Evolutionary conservation across 805 yeast genomes (phyloP).

Genomic region (Ogataea nitratoaversa): DNA sequence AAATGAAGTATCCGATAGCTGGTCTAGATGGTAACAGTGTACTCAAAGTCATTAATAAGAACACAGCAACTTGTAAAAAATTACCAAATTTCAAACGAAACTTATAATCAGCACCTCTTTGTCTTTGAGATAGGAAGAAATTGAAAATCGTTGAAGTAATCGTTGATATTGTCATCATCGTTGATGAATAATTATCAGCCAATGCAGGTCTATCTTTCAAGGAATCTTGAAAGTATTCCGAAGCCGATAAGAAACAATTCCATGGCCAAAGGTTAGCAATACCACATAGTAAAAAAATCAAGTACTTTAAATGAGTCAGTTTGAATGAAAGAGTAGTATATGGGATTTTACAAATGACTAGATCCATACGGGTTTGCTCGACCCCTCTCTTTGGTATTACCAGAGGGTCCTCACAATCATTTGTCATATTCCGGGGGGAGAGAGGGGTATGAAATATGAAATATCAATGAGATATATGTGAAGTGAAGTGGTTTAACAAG

Average conservation of each 20-base stretch:
- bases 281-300: constrained; percentile 66
- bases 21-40: constrained; percentile 32
- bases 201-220: constrained; percentile 47
- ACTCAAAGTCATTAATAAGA: constrained; percentile 53
- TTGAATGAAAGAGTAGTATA: constrained; percentile 11
- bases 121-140: constrained; percentile 60
- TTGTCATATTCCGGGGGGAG: no score
- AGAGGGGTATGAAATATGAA: no score
- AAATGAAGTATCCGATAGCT: constrained; percentile 41
- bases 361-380: not conserved
- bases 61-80: constrained; percentile 50
- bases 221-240: constrained; percentile 69
- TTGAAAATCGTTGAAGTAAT: constrained; percentile 58
- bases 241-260: constrained; percentile 86
- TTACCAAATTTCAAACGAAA: constrained; percentile 60
- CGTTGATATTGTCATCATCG: constrained; percentile 87
- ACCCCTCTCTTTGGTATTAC: not conserved
- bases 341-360: constrained; percentile 13
- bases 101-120: constrained; percentile 54
- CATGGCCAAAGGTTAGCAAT: constrained; percentile 92
- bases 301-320: constrained; percentile 36
- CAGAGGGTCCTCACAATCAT: not conserved
- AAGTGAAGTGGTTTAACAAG: no score
- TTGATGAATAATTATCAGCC: constrained; percentile 62
- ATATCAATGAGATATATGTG: no score